phyloP scores from a whole-genome alignment of 202 grass and related monocot genomes.

The Dendrocalamus latiflorus region DNA sequence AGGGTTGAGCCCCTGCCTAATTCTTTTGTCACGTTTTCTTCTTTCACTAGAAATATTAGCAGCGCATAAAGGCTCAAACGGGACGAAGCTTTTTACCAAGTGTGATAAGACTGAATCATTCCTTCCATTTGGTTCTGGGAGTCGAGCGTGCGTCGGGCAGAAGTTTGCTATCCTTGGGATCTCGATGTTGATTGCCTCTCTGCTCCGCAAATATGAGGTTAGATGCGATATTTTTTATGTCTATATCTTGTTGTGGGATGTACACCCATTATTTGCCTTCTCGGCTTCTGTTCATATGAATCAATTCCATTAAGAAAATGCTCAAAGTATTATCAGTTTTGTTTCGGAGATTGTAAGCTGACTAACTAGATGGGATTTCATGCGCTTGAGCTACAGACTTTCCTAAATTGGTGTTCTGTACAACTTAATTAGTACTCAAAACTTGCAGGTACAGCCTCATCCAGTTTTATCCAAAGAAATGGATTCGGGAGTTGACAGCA shows the following conservation, averaged over 20 bases:
- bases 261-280: neutral
- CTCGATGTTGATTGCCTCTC: conserved; percentile 57
- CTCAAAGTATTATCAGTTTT: neutral
- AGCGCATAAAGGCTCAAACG: conserved; percentile 23
- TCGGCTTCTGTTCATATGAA: too few species aligned
- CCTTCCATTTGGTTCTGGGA: conserved; percentile 83
- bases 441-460: conserved; percentile 62
- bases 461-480: conserved; percentile 36
- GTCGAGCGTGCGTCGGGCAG: conserved; percentile 67
- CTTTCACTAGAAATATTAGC: conserved; percentile 31
- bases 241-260: neutral
- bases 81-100: conserved; percentile 11
- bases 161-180: conserved; percentile 71
- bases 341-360: too few species aligned
- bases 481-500: conserved; percentile 15
- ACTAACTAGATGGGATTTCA: too few species aligned
- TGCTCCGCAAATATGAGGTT: conserved; percentile 75
- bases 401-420: too few species aligned
- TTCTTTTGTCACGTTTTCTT: conserved; percentile 2
- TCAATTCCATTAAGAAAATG: neutral
- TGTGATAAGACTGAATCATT: conserved; percentile 48
- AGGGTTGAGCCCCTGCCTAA: neutral
- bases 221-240: neutral
- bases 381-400: too few species aligned
- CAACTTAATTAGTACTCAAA: too few species aligned